Conservation (phyloP, 2,329 filamentous ascomycete genomes). For the Diatrype stigma region DNA sequence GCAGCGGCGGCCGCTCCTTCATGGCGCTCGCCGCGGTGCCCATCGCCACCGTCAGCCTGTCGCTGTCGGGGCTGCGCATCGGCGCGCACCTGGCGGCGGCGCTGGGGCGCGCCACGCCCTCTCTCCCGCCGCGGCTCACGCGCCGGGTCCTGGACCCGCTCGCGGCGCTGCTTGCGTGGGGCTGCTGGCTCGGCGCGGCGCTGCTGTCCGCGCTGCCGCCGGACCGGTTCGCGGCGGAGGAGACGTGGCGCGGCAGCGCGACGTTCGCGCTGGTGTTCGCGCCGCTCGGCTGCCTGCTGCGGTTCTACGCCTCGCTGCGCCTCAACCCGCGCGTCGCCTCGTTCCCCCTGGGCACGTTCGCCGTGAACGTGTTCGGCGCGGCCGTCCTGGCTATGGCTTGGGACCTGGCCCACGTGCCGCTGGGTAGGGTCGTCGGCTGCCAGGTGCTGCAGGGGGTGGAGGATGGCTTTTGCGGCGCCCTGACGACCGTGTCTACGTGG, state of each 20-base stretch:
- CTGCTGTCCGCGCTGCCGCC: slow-evolving; percentile 70
- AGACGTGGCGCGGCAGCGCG: slow-evolving; percentile 70
- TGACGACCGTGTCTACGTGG: slow-evolving; percentile 67
- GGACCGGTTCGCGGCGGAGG: slow-evolving; percentile 36
- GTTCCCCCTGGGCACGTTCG: slow-evolving; percentile 85
- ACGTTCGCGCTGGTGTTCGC: slow-evolving; percentile 79
- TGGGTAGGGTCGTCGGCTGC: slow-evolving; percentile 55
- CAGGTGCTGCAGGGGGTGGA: slow-evolving; percentile 64
- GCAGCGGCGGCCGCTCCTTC: slow-evolving; percentile 76
- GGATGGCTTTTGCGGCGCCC: slow-evolving; percentile 65
- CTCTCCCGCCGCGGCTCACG: slow-evolving; percentile 52
- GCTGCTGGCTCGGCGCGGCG: slow-evolving; percentile 74
- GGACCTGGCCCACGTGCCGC: slow-evolving; percentile 67
- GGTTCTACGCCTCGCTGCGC: slow-evolving; percentile 67
- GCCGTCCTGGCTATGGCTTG: slow-evolving; percentile 70
- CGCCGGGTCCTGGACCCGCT: slow-evolving; percentile 61
- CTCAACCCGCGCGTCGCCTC: slow-evolving; percentile 64
- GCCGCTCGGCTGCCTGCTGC: slow-evolving; percentile 69
- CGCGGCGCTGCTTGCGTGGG: slow-evolving; percentile 61
- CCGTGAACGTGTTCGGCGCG: slow-evolving; percentile 75
- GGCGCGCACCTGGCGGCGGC: slow-evolving; percentile 72
- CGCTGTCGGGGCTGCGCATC: slow-evolving; percentile 62
- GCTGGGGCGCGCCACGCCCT: slow-evolving; percentile 54
- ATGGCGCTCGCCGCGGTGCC: slow-evolving; percentile 74
- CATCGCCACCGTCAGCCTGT: slow-evolving; percentile 68